These are phyloP conservation scores for Phytophthora pseudosyringae DNA, from an alignment of 352 stramenopile genomes.

Conservation along the genomic window DNA sequence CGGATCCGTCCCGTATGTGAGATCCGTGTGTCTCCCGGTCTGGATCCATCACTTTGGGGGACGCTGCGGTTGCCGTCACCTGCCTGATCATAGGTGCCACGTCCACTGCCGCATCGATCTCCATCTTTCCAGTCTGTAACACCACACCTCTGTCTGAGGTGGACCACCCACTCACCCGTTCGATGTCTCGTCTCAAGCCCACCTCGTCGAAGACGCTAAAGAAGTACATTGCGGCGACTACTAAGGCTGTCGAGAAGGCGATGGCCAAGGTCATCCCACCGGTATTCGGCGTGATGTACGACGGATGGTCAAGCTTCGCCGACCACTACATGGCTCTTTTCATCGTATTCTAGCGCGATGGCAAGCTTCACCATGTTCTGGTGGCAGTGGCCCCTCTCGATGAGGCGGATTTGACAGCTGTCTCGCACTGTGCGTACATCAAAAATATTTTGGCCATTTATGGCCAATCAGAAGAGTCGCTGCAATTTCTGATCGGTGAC, in stretches of 20 bases:
- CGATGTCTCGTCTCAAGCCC: slow-evolving; percentile 1
- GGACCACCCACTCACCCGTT: not conserved
- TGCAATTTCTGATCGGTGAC: slow-evolving; percentile 5
- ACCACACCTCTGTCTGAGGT: too few species aligned
- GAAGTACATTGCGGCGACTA: slow-evolving; percentile 6
- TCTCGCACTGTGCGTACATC: not conserved
- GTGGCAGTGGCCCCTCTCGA: not conserved
- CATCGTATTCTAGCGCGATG: not conserved
- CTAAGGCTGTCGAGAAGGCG: not conserved
- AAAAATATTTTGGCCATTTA: not conserved
- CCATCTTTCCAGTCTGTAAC: too few species aligned
- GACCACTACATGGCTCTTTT: not conserved
- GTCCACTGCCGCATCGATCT: too few species aligned
- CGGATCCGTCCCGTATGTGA: too few species aligned
- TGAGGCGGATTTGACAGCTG: too few species aligned
- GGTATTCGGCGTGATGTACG: not conserved
- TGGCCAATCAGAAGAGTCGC: not conserved
- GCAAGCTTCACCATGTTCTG: not conserved
- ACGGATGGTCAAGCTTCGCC: not conserved
- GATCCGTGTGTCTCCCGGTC: too few species aligned
- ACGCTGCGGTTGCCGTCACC: too few species aligned
- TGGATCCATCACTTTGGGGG: too few species aligned
- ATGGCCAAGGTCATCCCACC: too few species aligned
- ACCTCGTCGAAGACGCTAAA: slow-evolving; percentile 11
- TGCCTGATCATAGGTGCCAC: too few species aligned